Evolutionary conservation across 345 rosid genomes (phyloP), one percentile per base, ranked within the genome.

Genomic region (Populus pruinosa): DNA sequence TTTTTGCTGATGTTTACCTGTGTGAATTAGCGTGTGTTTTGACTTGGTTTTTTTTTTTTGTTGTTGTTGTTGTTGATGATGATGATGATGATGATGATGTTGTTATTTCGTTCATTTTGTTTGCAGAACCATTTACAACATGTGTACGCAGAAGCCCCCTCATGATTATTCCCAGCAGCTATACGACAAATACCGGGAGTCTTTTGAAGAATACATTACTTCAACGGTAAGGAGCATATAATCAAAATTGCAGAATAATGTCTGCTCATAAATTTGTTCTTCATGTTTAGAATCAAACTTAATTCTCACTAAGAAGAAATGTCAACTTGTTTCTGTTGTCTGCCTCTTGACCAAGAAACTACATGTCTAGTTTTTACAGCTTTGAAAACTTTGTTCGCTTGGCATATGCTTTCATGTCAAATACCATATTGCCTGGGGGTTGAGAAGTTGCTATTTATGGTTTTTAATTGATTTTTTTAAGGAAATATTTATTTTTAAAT

Each of bases 81-180:
- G n/a, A n/a, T n/a, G 27, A 1, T 39, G 50, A 5, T 69, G 38
- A 1, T 47, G 62, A 23, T 44, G 38, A 2, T 13, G 2, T 14
- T 61, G 55, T 4, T 29, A 9, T 67, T 33, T 55, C 68, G 49
- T 62, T 59, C 43, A 38, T n/a, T 72, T 69, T 63, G 7, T 70
- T 11, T 35, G 29, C 47, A 82, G 85, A 33, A 81, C 82, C 38
- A 73, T 87, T 43, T 87, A 85, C 80, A 76, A 85, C 68, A 82
- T 87, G 82, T 83, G 89, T 82, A 85, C 82, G 0, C 85, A 75
- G 75, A 79, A 78, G 76, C 79, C 86, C 9, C 83, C 84, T 12
- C 86, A 84, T 33, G 83, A 80, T 67, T 86, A 80, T 70, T 84
- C 87, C 29, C 81, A 66, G 49, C 79, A 79, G 74, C 77, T 81